Evolutionary conservation across 495 filamentous ascomycete species (phyloP).

Genomic region (Tuber melanosporum): DNA sequence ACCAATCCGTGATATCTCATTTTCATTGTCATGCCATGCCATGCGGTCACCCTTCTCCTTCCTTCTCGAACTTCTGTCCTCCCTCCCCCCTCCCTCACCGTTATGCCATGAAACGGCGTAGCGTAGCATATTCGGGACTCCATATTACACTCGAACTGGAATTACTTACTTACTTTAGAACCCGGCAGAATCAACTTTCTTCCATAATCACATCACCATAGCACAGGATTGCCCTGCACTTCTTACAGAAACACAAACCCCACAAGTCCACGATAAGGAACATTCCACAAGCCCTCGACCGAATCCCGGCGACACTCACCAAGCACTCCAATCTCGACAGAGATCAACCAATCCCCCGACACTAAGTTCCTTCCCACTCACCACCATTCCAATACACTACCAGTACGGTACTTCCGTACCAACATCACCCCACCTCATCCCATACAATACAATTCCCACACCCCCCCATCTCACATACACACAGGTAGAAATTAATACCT

Average conservation of each 20-base stretch:
- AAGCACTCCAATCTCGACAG: background rate
- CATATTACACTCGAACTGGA: background rate
- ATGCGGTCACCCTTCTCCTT: background rate
- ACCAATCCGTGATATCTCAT: background rate
- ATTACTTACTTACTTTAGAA: background rate
- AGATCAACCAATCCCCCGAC: background rate
- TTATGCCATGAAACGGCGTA: background rate
- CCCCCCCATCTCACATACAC: background rate
- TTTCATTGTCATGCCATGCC: background rate
- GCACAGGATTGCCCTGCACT: background rate
- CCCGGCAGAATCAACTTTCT: background rate
- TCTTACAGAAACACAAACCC: background rate
- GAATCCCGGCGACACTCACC: background rate
- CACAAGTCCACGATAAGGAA: background rate
- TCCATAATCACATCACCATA: background rate
- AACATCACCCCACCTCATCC: background rate
- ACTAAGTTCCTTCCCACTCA: background rate
- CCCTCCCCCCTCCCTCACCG: background rate
- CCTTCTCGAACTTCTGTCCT: background rate
- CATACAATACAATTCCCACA: background rate
- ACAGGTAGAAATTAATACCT: conserved; percentile 2
- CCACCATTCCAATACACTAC: background rate
- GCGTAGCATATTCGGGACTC: background rate
- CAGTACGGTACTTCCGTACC: background rate
- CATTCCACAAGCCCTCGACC: background rate